These are phyloP conservation scores for Gossypium mustelinum DNA, from an alignment of 345 rosid species.

Conservation along the genomic window DNA sequence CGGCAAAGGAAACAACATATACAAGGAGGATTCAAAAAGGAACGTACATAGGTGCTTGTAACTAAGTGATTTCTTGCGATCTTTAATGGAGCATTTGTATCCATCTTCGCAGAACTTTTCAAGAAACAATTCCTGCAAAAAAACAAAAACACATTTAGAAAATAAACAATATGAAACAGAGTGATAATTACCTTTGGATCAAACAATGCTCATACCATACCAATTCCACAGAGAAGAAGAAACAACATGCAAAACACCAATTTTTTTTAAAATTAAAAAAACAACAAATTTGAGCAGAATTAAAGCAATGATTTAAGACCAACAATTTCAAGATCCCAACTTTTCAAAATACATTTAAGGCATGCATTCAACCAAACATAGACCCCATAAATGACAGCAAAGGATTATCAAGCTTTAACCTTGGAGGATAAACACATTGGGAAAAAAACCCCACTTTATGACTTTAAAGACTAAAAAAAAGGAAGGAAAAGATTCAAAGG, in stretches of 20 bases:
- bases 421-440: not conserved
- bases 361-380: not conserved
- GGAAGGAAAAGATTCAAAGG: no score
- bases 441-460: not conserved
- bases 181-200: not conserved
- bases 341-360: not conserved
- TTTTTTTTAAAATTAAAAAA: not conserved
- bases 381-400: not conserved
- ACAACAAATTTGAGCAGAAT: not conserved
- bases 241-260: not conserved
- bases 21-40: not conserved
- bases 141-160: not conserved
- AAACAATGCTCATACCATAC: not conserved
- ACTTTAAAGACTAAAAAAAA: not conserved
- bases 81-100: conserved; percentile 40
- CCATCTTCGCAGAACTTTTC: conserved; percentile 63
- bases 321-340: not conserved
- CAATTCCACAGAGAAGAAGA: not conserved
- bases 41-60: conserved; percentile 69
- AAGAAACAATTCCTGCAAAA: conserved; percentile 67
- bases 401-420: not conserved
- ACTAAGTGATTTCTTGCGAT: conserved; percentile 53
- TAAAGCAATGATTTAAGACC: not conserved
- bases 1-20: not conserved
- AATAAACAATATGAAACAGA: not conserved